Evolutionary conservation across 331 rosid genomes (phyloP), one percentile per base, ranked within the genome.

Genomic region (Cucumis variabilis): DNA sequence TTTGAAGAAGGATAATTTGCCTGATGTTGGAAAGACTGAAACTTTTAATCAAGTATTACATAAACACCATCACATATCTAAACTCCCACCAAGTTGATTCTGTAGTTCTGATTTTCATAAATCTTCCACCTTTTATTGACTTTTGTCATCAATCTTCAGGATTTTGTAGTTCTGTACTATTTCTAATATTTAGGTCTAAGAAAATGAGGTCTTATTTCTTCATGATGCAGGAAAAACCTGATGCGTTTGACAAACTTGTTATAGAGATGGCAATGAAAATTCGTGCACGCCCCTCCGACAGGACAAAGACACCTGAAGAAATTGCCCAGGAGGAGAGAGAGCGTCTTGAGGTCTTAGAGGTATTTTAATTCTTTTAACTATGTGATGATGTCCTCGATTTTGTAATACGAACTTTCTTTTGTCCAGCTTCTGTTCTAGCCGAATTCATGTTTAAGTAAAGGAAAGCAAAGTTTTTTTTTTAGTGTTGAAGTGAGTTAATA

Each of bases 321-420:
- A 92, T 95, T 92, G 98, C 98, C 62, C 98, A 93, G 87, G 98
- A 94, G 91, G 98, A 95, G 91, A 94, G 95, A 87, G 99, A 95
- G 83, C 92, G 88, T 51, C 90, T 97, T 46, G 96, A 95, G 90
- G 68, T 7, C 60, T 77, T 97, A 86, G 99, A 97, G 98, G 99
- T 97, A 92, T 28, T 51, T 81, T 53, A 20, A 71, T 72, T 62
- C 24, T 19, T 72, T 55, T 82, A 11, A 13, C 55, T 25, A 48
- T 80, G 30, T 25, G 21, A 20, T 77, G 93, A 91, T 89, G 21
- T 25, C 71, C 11, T 37, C 6, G 41, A 58, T 66, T n/a, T 23
- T 24, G 71, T 13, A 28, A 60, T 85, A 28, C 0, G 15, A 10
- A 24, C 44, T 84, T 84, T n/a, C 60, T 84, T 68, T 63, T 84